Base-by-base conservation (phyloP, 805 yeast genomes). In the Suhomyces prunicola region DNA sequence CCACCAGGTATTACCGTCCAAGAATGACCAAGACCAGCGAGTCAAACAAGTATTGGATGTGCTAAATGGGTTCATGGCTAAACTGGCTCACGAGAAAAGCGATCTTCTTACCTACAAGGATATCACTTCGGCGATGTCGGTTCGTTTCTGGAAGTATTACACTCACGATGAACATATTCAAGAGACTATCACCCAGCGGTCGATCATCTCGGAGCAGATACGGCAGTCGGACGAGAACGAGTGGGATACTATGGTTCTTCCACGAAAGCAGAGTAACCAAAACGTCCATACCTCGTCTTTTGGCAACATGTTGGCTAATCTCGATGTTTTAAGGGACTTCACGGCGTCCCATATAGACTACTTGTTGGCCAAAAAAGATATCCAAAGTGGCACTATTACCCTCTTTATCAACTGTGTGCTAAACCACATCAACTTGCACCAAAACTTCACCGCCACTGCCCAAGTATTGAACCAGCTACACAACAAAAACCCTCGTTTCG, bases 401-500 rank as follows among this genome's bases (percentile, higher is more conserved):
- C 46, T 66, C 2, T 72, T 75, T 51, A 51, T 74, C 27, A 72
- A 73, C 52, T 72, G 78, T 51, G 26, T 73, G 2, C 57, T 76
- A 35, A 66, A 70, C 54, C 78, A 74, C 56, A 54, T 73, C 22
- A 62, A 61, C 31, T 48, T 66, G 17, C 64, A 67, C 57, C 76
- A 72, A 50, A 74, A 74, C 56, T 67, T 68, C 46, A 59, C 73
- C 2, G 78, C 72, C 0, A 53, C 67, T 4, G 58, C 63, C 1
- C 55, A 59, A 24, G 64, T 59, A 0, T 51, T 73, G 15, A 46
- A 49, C 4, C 55, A 57, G 6, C 40, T 69, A 2, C 56, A 63
- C 17, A 45, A 53, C 2, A 13, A 56, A 5, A 60, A 69, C 45
- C 49, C 57, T 2, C 42, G 52, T 2, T 57, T 65, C 39, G 22